Evolutionary conservation across 257 asterid genomes (phyloP), one percentile per base, ranked within the genome.

Genomic region (Voacanga thouarsii): DNA sequence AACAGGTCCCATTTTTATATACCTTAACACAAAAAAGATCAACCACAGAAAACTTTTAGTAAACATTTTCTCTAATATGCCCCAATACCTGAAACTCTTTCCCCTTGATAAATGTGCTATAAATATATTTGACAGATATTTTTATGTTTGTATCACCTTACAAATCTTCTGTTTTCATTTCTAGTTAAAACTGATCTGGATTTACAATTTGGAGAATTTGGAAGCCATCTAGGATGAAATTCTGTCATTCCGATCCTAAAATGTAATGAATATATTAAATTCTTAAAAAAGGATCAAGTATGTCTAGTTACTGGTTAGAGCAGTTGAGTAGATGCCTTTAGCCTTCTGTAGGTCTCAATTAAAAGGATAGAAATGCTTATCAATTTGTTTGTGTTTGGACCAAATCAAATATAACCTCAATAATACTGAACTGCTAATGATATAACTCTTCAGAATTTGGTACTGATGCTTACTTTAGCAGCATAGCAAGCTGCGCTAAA

Each of bases 401-500:
- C 59, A 3, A 53, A 15, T 53, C 12, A 53, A 53, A 18, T 21
- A 55, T 55, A 11, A 55, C 61, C 61, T 55, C 61, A 55, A 21
- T 21, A 8, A 8, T 19, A 55, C 44, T 24, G 12, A 72, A 6
- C 76, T n/a, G 37, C 67, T 30, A 60, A 44, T 19, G 50, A 68
- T 12, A 65, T 28, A 39, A 64, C 11, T 23, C 18, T 51, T 6
- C 16, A 24, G 26, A 44, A 30, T 75, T 66, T 28, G 81, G 76
- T 30, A 65, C 45, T 12, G 66, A 41, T 47, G 80, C 96, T 87
- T 84, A 94, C 99, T 86, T 85, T 92, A 79, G 99, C 97, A 86
- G 97, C 93, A 85, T 94, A 92, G 85, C 97, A 91, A 69, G 99
- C 86, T 24, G 97, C 96, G 79, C 86, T 72, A 80, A 91, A 94